A percentile compares a stretch with the other conserved stretches of the same genome.
These are phyloP conservation scores for Eutrema japonicum DNA, from an alignment of 345 rosid genomes.

Conservation along the genomic window DNA sequence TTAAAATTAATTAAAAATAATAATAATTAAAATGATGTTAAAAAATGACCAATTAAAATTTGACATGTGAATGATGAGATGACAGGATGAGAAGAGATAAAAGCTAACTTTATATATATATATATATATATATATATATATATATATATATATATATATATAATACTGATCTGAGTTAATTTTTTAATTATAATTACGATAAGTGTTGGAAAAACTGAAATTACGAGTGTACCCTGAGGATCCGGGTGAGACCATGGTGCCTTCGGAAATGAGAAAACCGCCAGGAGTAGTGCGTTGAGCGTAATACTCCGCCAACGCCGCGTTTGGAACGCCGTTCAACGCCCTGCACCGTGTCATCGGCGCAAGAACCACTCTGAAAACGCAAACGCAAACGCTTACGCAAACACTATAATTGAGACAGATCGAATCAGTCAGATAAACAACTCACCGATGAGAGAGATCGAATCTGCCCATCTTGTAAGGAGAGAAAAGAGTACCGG, in stretches of 20 bases:
- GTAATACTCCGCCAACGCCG: conserved; percentile 75
- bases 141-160: no score
- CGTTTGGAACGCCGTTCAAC: conserved; percentile 63
- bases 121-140: no score
- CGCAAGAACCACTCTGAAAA: conserved; percentile 79
- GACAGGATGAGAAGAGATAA: no score
- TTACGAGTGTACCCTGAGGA: conserved; percentile 66
- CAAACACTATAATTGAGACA: not conserved
- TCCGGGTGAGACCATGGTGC: conserved; percentile 65
- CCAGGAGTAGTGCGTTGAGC: conserved; percentile 81
- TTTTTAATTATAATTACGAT: no score
- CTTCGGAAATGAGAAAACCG: conserved; percentile 84
- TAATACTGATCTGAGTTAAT: no score
- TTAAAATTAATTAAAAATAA: no score
- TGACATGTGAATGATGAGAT: no score
- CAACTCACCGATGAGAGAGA: conserved; percentile 74
- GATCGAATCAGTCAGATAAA: not conserved
- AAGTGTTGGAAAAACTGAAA: not conserved
- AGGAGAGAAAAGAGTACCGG: conserved; percentile 55
- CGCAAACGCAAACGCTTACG: conserved; percentile 14
- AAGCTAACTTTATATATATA: no score
- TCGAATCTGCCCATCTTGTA: conserved; percentile 78
- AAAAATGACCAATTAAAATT: no score
- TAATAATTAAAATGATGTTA: no score
- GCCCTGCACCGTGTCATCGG: conserved; percentile 96